Base-by-base conservation (phyloP, 257 asterid genomes). In the Cruciata laevipes region DNA sequence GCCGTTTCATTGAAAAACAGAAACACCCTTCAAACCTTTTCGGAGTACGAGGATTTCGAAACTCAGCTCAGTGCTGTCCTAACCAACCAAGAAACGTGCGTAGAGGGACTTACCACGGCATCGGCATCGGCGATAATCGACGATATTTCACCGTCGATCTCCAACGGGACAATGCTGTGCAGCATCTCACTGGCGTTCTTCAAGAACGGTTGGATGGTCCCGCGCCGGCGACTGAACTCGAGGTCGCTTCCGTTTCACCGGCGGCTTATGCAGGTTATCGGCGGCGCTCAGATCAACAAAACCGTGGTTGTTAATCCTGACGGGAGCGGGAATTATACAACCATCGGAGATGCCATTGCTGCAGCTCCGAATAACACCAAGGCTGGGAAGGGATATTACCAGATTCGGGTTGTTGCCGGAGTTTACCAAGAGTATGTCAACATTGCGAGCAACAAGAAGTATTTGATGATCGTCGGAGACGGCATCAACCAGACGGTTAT, bases 381-480 rank as follows among this genome's bases (percentile, higher is more conserved):
- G 12, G 67, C 61, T 2, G 66, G 72, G 0, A 31, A 52, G 11
- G 81, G 81, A 8, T 76, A 70, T 60, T 80, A 61, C 66, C 40
- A 51, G 61, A 80, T 80, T 24, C 65, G 63, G 32, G 75, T 80
- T 6, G 84, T 61, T 32, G 75, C 79, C 1, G 84, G 84, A 17
- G 72, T 74, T 11, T 80, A 76, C 51, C 7, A 58, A 35, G 83
- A 79, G 68, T 79, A 76, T 21, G 69, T 76, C 64, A 30, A 63
- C 16, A 67, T 79, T 47, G 68, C 78, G 23, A 59, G 71, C 21
- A 74, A 68, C 68, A 74, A 74, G 67, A 80, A 52, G 52, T 80
- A 76, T 52, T 55, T 80, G 67, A 74, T 80, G 79, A 80, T 80
- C 35, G 68, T 74, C 35, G 82, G 82, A 0, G 82, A 77, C 44